phyloP scores from a whole-genome alignment of 2,329 filamentous ascomycete genomes.

The Fusarium sp. region DNA sequence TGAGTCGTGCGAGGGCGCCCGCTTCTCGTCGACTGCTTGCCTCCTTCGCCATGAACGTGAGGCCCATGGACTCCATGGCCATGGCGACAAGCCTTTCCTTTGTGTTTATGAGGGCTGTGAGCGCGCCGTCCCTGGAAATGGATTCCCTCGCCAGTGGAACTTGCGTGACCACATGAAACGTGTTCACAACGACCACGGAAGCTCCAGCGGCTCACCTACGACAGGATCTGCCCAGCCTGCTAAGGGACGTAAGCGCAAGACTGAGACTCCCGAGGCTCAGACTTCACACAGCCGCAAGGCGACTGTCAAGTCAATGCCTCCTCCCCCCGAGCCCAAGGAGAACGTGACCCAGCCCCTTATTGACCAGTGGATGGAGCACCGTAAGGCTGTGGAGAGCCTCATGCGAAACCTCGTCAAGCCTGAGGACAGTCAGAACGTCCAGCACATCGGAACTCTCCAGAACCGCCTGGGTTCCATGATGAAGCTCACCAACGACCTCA shows the following conservation, averaged over 20 bases:
- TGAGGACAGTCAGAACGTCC: conserved; percentile 61
- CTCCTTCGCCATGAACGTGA: conserved; percentile 94
- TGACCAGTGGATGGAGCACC: conserved; percentile 69
- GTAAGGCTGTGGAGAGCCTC: conserved; percentile 69
- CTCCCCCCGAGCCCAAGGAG: conserved; percentile 46
- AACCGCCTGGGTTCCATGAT: conserved; percentile 61
- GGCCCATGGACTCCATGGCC: conserved; percentile 94
- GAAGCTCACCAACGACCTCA: conserved; percentile 54
- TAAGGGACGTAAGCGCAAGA: conserved; percentile 69
- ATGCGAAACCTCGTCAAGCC: conserved; percentile 60
- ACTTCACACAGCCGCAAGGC: conserved; percentile 59
- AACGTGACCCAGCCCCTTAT: conserved; percentile 53
- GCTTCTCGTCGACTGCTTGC: conserved; percentile 95
- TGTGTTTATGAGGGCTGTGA: conserved; percentile 91
- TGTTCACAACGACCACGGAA: conserved; percentile 76
- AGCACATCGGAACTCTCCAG: conserved; percentile 63
- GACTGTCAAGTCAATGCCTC: conserved; percentile 53
- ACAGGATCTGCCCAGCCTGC: conserved; percentile 45
- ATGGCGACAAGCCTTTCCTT: conserved; percentile 90
- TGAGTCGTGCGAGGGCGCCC: conserved; percentile 81
- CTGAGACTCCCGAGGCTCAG: conserved; percentile 55
- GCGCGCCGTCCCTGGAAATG: conserved; percentile 81
- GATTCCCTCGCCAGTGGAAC: conserved; percentile 96
- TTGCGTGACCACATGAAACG: conserved; percentile 96
- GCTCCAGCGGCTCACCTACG: conserved; percentile 53